Evolutionary conservation across 208 protist species (phyloP).

Genomic region (Tritrichomonas musculus): DNA sequence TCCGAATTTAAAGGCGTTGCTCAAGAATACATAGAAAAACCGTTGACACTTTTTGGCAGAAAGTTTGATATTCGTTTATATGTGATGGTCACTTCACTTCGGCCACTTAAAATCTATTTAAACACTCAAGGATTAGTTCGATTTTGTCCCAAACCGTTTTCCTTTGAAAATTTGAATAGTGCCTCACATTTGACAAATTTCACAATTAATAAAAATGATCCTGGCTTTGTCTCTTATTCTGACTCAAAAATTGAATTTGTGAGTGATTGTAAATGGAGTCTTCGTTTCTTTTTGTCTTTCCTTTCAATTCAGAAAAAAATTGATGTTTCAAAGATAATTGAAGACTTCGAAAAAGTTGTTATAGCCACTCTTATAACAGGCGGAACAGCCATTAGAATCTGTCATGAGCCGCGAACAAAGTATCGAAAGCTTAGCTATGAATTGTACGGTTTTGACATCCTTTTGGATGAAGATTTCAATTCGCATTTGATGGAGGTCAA

Average conservation of each 20-base stretch:
- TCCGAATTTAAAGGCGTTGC: not conserved
- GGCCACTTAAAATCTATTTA: constrained; percentile 48
- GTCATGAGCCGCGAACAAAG: not conserved
- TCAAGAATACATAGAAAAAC: constrained; percentile 11
- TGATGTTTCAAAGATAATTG: not conserved
- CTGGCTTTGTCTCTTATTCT: constrained; percentile 34
- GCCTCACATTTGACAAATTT: constrained; percentile 53
- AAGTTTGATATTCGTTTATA: constrained; percentile 39
- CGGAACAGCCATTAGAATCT: constrained; percentile 37
- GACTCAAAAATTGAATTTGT: constrained; percentile 30
- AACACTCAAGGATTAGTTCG: constrained; percentile 36
- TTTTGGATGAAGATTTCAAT: constrained; percentile 74
- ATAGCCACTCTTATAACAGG: constrained; percentile 33
- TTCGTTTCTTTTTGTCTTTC: not conserved
- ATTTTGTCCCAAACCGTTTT: not conserved
- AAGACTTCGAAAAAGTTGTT: constrained; percentile 1
- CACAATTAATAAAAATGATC: constrained; percentile 51
- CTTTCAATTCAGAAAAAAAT: not conserved
- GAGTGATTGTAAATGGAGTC: constrained; percentile 45
- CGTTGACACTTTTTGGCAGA: not conserved
- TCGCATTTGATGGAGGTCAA: constrained; percentile 92
- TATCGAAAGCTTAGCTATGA: constrained; percentile 69
- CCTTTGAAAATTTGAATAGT: no score
- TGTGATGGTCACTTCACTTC: constrained; percentile 44
- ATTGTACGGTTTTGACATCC: constrained; percentile 84